A percentile compares a stretch with the other conserved stretches of the same genome.
Conservation (phyloP, 192 early-diverging fungal genomes). For the Umbelopsis ramanniana region DNA sequence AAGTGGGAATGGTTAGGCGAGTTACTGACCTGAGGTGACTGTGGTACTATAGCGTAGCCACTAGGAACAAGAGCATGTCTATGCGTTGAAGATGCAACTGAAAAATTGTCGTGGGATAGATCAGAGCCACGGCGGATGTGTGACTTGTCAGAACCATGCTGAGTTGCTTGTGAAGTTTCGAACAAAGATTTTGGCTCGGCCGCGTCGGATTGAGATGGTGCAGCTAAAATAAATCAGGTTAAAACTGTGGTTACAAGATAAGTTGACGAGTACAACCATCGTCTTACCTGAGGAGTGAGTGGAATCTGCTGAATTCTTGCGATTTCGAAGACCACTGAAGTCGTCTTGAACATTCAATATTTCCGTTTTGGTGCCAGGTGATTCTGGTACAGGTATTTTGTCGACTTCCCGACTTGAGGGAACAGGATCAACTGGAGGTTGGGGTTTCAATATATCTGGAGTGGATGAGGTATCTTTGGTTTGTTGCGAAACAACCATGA, state of each 20-base stretch:
- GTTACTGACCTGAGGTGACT: background rate
- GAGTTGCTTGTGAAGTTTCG: background rate
- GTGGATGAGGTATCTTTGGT: background rate
- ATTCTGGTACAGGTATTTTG: background rate
- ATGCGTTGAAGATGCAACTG: slow-evolving; percentile 21
- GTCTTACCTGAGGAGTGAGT: background rate
- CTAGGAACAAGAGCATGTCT: slow-evolving; percentile 21
- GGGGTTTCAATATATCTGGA: slow-evolving; percentile 3
- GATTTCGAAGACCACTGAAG: background rate
- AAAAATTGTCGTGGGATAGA: slow-evolving; percentile 12
- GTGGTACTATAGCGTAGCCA: slow-evolving; percentile 25
- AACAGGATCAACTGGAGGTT: background rate
- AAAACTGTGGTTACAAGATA: background rate
- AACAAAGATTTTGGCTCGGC: background rate
- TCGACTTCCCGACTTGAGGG: background rate
- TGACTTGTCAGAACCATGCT: background rate
- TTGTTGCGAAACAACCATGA: slow-evolving; percentile 2
- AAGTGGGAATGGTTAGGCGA: no score
- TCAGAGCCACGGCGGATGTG: slow-evolving; percentile 8
- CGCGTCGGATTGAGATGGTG: background rate
- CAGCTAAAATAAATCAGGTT: background rate
- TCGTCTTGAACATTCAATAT: background rate
- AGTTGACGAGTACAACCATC: background rate
- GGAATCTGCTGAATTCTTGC: background rate
- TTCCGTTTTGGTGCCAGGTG: slow-evolving; percentile 6